These are phyloP conservation scores for Polygonum maritimum DNA, from an alignment of 148 eudicot species.

Conservation along the genomic window DNA sequence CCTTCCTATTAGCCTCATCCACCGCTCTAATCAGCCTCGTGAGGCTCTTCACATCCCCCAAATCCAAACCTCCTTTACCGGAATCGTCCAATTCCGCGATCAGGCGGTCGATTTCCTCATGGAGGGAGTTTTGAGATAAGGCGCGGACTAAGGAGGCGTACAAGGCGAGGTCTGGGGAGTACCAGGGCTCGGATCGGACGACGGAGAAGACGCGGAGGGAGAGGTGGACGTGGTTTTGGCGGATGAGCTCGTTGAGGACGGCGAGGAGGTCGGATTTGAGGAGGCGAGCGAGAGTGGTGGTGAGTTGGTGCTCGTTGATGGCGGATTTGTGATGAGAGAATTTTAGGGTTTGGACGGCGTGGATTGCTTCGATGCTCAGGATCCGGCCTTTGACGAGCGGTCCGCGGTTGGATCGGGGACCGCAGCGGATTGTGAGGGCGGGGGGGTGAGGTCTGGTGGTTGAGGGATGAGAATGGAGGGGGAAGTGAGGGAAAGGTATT, in stretches of 20 bases:
- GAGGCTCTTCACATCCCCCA: constrained; percentile 44
- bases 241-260: constrained; percentile 61
- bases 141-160: constrained; percentile 43
- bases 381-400: constrained; percentile 71
- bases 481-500: not conserved
- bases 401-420: constrained; percentile 66
- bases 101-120: constrained; percentile 41
- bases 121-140: constrained; percentile 25
- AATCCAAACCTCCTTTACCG: constrained; percentile 15
- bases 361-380: constrained; percentile 72
- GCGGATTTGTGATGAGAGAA: constrained; percentile 34
- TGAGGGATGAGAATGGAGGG: not conserved
- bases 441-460: not conserved
- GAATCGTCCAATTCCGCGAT: constrained; percentile 20
- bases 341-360: constrained; percentile 79
- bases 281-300: constrained; percentile 44
- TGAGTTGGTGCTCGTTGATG: constrained; percentile 15
- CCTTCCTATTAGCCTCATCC: constrained; percentile 41
- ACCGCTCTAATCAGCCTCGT: constrained; percentile 51
- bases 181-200: constrained; percentile 49
- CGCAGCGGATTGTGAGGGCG: constrained; percentile 29
- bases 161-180: constrained; percentile 30
- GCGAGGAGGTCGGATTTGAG: constrained; percentile 77
- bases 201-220: constrained; percentile 54
- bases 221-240: constrained; percentile 48